phyloP scores from a whole-genome alignment of 2,329 filamentous ascomycete species.

The Xylariaceae sp. region DNA sequence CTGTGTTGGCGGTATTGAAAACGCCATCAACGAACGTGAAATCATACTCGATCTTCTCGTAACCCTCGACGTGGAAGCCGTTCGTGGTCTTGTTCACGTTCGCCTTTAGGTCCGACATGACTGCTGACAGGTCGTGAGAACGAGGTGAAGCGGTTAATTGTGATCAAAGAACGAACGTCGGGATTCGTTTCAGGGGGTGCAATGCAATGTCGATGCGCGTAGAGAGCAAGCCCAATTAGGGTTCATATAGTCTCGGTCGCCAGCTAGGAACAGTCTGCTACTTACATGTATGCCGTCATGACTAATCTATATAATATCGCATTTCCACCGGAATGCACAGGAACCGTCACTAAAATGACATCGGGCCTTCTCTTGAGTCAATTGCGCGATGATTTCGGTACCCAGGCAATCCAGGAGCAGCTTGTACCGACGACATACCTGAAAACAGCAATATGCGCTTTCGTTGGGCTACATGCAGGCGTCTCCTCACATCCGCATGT shows the following conservation, averaged over 20 bases:
- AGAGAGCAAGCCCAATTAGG: not conserved
- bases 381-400: no score
- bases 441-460: no score
- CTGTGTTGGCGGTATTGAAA: conserved; percentile 56
- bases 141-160: no score
- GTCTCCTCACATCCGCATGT: no score
- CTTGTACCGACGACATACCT: no score
- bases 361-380: no score
- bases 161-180: not conserved
- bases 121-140: conserved; percentile 19
- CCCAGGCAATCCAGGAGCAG: no score
- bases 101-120: conserved; percentile 68
- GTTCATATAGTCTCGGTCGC: not conserved
- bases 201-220: not conserved
- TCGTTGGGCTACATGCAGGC: no score
- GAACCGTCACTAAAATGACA: no score
- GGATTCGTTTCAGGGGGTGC: not conserved
- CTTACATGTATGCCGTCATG: conserved; percentile 7
- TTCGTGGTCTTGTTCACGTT: conserved; percentile 58
- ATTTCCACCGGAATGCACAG: no score
- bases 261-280: not conserved
- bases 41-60: conserved; percentile 74
- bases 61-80: conserved; percentile 68
- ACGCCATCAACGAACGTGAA: conserved; percentile 70
- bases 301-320: not conserved